Conservation (phyloP, 2,329 filamentous ascomycete species). For the Fusarium sterilihyphosum region DNA sequence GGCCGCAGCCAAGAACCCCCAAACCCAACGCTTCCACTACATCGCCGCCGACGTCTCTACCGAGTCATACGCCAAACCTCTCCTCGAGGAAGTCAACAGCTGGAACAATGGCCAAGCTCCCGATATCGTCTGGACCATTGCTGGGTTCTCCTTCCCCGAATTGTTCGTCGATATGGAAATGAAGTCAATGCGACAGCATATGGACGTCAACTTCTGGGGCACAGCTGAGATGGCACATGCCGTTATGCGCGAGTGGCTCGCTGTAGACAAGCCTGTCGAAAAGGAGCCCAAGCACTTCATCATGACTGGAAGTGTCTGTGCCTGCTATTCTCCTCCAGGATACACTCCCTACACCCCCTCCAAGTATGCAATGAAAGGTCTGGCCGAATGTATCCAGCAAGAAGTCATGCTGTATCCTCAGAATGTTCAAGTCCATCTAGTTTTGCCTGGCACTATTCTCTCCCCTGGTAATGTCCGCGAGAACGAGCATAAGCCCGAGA, state of each 20-base stretch:
- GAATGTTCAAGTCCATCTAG: constrained; percentile 80
- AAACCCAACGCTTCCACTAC: constrained; percentile 80
- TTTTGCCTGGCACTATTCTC: constrained; percentile 86
- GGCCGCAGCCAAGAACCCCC: constrained; percentile 71
- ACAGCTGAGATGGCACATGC: constrained; percentile 87
- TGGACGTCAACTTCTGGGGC: constrained; percentile 94
- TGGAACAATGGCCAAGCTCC: constrained; percentile 82
- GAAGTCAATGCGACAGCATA: constrained; percentile 75
- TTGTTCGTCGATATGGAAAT: constrained; percentile 82
- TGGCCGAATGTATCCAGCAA: constrained; percentile 85
- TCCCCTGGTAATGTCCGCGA: constrained; percentile 80
- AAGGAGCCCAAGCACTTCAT: constrained; percentile 78
- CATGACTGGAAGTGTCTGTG: constrained; percentile 82
- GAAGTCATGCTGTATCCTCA: constrained; percentile 90
- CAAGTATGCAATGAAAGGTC: constrained; percentile 84
- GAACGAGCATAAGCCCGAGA: constrained; percentile 79
- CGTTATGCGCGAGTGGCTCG: constrained; percentile 79
- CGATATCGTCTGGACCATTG: constrained; percentile 92
- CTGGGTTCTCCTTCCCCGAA: constrained; percentile 77
- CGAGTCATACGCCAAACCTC: constrained; percentile 72
- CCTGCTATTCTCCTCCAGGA: constrained; percentile 80
- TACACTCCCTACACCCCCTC: constrained; percentile 86
- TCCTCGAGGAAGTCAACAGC: constrained; percentile 75
- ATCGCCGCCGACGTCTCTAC: constrained; percentile 85
- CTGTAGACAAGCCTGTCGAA: constrained; percentile 55